Conservation (phyloP, 1,284 basidiomycete genomes). For the Dichomitus squalens region DNA sequence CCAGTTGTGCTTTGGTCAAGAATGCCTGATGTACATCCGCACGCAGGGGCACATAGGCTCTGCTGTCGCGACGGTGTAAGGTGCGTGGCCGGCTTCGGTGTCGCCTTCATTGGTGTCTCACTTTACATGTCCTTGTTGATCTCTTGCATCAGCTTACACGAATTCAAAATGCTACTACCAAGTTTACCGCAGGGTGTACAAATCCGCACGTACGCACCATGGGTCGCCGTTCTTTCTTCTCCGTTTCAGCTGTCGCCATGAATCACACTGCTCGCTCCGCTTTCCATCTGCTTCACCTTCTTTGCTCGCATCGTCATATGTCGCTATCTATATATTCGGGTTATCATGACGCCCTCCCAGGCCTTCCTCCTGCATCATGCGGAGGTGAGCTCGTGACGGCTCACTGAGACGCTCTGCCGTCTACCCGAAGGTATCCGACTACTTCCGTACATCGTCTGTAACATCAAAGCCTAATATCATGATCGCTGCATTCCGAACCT, state of each 20-base stretch:
- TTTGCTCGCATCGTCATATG: not conserved
- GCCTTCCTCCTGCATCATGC: not conserved
- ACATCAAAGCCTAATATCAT: no score
- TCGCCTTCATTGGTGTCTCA: not conserved
- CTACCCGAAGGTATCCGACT: no score
- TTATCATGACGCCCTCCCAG: not conserved
- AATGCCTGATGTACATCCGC: slow-evolving; percentile 12
- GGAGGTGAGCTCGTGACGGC: not conserved
- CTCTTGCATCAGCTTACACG: no score
- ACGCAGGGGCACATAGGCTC: slow-evolving; percentile 7
- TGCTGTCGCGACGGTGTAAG: not conserved
- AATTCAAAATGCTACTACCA: no score
- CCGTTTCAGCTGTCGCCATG: no score
- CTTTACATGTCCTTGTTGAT: not conserved
- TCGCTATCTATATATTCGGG: not conserved
- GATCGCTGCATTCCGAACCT: no score
- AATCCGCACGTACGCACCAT: no score
- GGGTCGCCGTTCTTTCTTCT: no score
- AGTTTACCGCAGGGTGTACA: no score
- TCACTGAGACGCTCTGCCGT: no score
- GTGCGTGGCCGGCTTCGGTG: not conserved
- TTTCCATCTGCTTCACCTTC: not conserved
- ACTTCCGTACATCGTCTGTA: no score
- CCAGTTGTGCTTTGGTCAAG: not conserved
- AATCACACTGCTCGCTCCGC: no score